Evolutionary conservation across 2,329 filamentous ascomycete species (phyloP).

Genomic region (Hirsutella rhossiliensis): DNA sequence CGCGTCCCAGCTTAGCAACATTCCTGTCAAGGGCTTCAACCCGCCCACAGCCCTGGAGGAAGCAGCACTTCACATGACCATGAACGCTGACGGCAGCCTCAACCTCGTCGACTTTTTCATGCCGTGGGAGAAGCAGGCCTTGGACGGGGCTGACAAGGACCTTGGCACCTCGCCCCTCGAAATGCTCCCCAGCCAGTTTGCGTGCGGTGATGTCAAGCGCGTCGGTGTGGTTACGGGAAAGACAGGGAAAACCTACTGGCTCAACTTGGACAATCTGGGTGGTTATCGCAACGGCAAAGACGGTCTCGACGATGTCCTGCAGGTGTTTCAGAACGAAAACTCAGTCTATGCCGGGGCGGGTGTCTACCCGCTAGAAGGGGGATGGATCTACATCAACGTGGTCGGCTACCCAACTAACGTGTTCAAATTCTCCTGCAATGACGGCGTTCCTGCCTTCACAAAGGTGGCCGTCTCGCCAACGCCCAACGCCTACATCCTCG

Average conservation of each 20-base stretch:
- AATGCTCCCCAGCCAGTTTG: slow-evolving; percentile 26
- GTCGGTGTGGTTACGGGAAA: slow-evolving; percentile 39
- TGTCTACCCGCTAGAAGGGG: slow-evolving; percentile 35
- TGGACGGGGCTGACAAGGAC: slow-evolving; percentile 39
- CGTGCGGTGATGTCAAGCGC: slow-evolving; percentile 28
- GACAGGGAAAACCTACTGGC: slow-evolving; percentile 34
- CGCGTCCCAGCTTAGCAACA: slow-evolving; percentile 23
- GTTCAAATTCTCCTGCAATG: slow-evolving; percentile 44
- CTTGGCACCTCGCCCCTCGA: slow-evolving; percentile 34
- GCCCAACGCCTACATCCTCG: slow-evolving; percentile 38
- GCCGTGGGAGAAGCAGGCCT: slow-evolving; percentile 36
- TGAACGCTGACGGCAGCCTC: slow-evolving; percentile 28
- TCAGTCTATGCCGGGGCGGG: slow-evolving; percentile 34
- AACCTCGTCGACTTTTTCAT: slow-evolving; percentile 40
- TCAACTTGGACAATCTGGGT: slow-evolving; percentile 27
- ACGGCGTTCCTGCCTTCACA: slow-evolving; percentile 38
- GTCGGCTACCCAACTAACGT: slow-evolving; percentile 42
- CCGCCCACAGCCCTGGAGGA: slow-evolving; percentile 30
- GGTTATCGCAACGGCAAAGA: slow-evolving; percentile 24
- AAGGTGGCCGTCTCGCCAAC: slow-evolving; percentile 37
- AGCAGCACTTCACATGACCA: slow-evolving; percentile 30
- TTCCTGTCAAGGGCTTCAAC: slow-evolving; percentile 24
- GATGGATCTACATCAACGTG: slow-evolving; percentile 36
- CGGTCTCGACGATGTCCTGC: slow-evolving; percentile 28
- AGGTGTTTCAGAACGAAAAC: slow-evolving; percentile 29